Conservation (phyloP, 306 rosid species). For the Inga oerstediana region DNA sequence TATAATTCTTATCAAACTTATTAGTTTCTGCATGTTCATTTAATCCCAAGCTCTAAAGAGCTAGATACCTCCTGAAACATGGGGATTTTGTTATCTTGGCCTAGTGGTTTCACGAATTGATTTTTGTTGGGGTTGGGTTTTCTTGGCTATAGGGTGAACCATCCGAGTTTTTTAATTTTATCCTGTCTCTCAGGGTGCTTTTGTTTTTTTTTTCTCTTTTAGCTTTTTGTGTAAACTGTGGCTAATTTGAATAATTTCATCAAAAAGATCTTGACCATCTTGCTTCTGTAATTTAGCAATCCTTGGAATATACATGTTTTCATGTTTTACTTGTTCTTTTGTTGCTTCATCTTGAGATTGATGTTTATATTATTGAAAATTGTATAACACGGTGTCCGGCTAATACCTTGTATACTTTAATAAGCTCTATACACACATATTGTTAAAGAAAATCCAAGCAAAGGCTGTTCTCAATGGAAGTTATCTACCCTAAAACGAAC, state of each 20-base stretch:
- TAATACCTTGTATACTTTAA: neutral
- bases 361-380: neutral
- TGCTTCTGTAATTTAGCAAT: neutral
- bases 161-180: neutral
- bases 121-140: neutral
- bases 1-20: neutral
- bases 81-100: neutral
- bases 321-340: neutral
- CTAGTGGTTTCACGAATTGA: neutral
- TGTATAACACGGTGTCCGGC: neutral
- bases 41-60: neutral
- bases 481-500: neutral
- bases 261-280: neutral
- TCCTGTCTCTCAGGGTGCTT: neutral
- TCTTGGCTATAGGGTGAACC: neutral
- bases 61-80: neutral
- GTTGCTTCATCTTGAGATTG: neutral
- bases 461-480: neutral
- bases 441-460: neutral
- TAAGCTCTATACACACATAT: neutral
- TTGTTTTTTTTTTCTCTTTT: neutral
- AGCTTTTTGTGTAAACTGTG: neutral
- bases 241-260: neutral
- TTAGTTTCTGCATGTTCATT: neutral
- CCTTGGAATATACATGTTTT: neutral